Evolutionary conservation across 495 filamentous ascomycete species (phyloP).

Genomic region (Aspergillus haitiensis): DNA sequence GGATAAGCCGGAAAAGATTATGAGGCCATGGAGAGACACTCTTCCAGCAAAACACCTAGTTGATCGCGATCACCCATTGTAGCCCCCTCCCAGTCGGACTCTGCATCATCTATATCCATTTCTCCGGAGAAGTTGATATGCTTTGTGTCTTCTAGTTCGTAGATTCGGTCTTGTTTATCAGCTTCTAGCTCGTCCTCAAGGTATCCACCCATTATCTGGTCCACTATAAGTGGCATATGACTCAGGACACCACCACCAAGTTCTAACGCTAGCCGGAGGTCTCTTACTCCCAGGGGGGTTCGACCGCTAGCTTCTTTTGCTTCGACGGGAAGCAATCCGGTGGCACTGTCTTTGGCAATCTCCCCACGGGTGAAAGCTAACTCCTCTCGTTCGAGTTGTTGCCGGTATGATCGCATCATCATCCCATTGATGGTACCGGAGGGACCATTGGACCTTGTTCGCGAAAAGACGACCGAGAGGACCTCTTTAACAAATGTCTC

Average conservation of each 20-base stretch:
- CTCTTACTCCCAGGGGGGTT: constrained; percentile 69
- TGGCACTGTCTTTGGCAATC: constrained; percentile 60
- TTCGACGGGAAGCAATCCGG: constrained; percentile 74
- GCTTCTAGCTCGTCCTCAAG: constrained; percentile 75
- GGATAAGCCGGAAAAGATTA: constrained; percentile 29
- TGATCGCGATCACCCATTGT: constrained; percentile 58
- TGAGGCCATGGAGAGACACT: constrained; percentile 52
- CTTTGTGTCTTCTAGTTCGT: constrained; percentile 45
- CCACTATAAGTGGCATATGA: constrained; percentile 72
- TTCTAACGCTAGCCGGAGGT: constrained; percentile 73
- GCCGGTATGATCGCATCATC: constrained; percentile 74
- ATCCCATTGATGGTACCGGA: constrained; percentile 68
- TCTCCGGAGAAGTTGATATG: constrained; percentile 41
- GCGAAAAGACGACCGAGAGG: constrained; percentile 72
- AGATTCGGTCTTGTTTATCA: constrained; percentile 48
- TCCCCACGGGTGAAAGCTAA: constrained; percentile 64
- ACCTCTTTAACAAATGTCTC: constrained; percentile 93
- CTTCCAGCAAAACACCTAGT: constrained; percentile 70
- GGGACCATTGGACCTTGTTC: constrained; percentile 77
- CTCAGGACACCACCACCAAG: constrained; percentile 71
- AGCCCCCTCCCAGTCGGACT: constrained; percentile 75
- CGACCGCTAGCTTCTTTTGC: constrained; percentile 66
- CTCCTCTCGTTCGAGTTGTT: constrained; percentile 72
- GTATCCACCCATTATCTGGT: constrained; percentile 68
- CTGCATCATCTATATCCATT: constrained; percentile 66